Conservation (phyloP, 345 rosid species). For the Camelina sativa region DNA sequence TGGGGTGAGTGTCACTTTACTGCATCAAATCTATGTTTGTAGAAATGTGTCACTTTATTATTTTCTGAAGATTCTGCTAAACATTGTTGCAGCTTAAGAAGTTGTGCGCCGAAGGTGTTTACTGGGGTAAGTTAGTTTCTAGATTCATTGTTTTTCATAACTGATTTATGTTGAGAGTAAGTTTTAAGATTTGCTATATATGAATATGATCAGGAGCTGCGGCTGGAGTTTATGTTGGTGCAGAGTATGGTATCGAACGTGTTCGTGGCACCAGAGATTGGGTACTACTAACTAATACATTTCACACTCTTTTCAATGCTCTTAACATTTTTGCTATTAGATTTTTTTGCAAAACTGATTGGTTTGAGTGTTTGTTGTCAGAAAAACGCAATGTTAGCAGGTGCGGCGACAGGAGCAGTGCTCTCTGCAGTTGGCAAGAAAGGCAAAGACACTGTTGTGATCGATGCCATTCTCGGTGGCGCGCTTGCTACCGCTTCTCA, state of each 20-base stretch:
- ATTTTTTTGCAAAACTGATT: not conserved
- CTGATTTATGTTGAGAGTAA: too few relatives aligned
- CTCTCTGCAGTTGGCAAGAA: conserved; percentile 60
- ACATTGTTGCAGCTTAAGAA: conserved; percentile 70
- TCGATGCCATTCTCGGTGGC: conserved; percentile 75
- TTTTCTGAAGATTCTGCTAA: conserved; percentile 2
- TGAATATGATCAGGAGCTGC: conserved; percentile 55
- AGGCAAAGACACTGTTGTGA: conserved; percentile 57
- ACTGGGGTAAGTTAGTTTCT: conserved; percentile 66
- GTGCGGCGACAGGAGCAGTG: conserved; percentile 76
- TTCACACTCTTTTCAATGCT: not conserved
- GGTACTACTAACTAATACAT: conserved; percentile 47
- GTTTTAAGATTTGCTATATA: not conserved
- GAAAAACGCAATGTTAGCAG: conserved; percentile 94
- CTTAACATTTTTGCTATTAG: not conserved
- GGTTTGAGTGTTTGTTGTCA: conserved; percentile 36
- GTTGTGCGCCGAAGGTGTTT: conserved; percentile 88
- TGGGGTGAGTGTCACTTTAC: conserved; percentile 51
- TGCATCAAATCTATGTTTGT: conserved; percentile 15
- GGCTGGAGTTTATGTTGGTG: conserved; percentile 75
- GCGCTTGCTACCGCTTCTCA: conserved; percentile 85
- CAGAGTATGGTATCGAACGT: conserved; percentile 73
- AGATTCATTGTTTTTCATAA: not conserved
- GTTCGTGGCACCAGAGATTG: conserved; percentile 78
- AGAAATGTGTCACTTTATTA: not conserved